Evolutionary conservation across 2,329 filamentous ascomycete genomes (phyloP).

Genomic region (Aspergillus sp.): DNA sequence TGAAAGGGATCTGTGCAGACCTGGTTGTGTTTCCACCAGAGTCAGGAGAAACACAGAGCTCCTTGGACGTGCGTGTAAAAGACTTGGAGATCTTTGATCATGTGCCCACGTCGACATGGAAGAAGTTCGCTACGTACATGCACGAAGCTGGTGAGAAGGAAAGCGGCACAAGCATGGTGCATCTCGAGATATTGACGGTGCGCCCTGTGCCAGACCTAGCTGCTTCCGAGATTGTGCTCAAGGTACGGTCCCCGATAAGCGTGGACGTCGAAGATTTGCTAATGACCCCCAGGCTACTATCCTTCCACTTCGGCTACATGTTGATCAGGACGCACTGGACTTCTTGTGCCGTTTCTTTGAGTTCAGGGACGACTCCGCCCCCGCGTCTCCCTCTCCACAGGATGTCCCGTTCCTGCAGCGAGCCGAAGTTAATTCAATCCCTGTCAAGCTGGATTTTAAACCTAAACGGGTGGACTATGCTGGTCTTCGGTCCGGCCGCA

Average conservation of each 20-base stretch:
- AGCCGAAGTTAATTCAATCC: slow-evolving; percentile 79
- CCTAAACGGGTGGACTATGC: slow-evolving; percentile 97
- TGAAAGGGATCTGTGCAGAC: slow-evolving; percentile 80
- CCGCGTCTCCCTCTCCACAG: slow-evolving; percentile 57
- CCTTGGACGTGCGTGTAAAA: slow-evolving; percentile 76
- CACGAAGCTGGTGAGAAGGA: slow-evolving; percentile 83
- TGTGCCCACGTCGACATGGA: slow-evolving; percentile 94
- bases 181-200: slow-evolving; percentile 83
- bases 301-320: slow-evolving; percentile 83
- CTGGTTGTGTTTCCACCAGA: slow-evolving; percentile 75
- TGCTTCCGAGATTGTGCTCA: slow-evolving; percentile 85
- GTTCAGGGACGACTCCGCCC: slow-evolving; percentile 75
- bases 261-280: slow-evolving; percentile 7
- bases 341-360: slow-evolving; percentile 98
- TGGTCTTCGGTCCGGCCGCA: slow-evolving; percentile 86
- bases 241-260: slow-evolving; percentile 41
- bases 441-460: slow-evolving; percentile 91
- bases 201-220: slow-evolving; percentile 80
- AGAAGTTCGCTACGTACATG: slow-evolving; percentile 94
- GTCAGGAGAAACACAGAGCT: slow-evolving; percentile 80
- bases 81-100: slow-evolving; percentile 93
- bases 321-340: slow-evolving; percentile 95
- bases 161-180: slow-evolving; percentile 83
- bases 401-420: slow-evolving; percentile 87
- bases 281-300: slow-evolving; percentile 56